Percentiles rank a stretch among this genome's conserved stretches.
Evolutionary conservation across 2,329 filamentous ascomycete genomes (phyloP).

Genomic region (Pseudopithomyces chartarum): DNA sequence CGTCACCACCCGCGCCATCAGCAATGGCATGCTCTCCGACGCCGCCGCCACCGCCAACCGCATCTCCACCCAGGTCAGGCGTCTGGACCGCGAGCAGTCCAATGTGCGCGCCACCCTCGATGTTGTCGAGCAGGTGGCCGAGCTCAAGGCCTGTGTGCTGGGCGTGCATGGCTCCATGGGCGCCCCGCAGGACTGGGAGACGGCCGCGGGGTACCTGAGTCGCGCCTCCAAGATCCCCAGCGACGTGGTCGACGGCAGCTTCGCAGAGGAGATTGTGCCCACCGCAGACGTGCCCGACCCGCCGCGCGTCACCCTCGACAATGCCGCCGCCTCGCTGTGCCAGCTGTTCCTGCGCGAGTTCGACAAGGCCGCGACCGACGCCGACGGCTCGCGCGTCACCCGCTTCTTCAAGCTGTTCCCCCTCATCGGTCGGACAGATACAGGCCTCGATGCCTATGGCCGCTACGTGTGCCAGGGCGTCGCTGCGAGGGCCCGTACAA

Average conservation of each 20-base stretch:
- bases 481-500: slow-evolving; percentile 78
- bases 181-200: slow-evolving; percentile 97
- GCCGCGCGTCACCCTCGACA: slow-evolving; percentile 83
- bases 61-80: slow-evolving; percentile 84
- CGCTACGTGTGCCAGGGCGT: slow-evolving; percentile 96
- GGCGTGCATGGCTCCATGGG: slow-evolving; percentile 97
- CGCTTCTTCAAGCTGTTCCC: slow-evolving; percentile 98
- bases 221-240: slow-evolving; percentile 81
- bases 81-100: slow-evolving; percentile 87
- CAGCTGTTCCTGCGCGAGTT: slow-evolving; percentile 92
- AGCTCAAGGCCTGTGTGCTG: slow-evolving; percentile 94
- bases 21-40: slow-evolving; percentile 86
- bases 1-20: slow-evolving; percentile 79
- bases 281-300: slow-evolving; percentile 94
- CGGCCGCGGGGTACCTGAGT: slow-evolving; percentile 85
- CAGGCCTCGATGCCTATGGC: slow-evolving; percentile 92
- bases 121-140: slow-evolving; percentile 93
- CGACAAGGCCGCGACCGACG: slow-evolving; percentile 84
- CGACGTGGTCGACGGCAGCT: slow-evolving; percentile 79
- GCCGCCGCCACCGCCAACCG: slow-evolving; percentile 84
- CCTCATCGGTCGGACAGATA: slow-evolving; percentile 84
- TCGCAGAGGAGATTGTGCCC: slow-evolving; percentile 90
- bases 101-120: slow-evolving; percentile 87
- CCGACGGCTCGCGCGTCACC: slow-evolving; percentile 87
- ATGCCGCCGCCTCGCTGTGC: slow-evolving; percentile 87